Evolutionary conservation across 129 eudicot species (phyloP).

Genomic region (Pulicaria dysenterica): DNA sequence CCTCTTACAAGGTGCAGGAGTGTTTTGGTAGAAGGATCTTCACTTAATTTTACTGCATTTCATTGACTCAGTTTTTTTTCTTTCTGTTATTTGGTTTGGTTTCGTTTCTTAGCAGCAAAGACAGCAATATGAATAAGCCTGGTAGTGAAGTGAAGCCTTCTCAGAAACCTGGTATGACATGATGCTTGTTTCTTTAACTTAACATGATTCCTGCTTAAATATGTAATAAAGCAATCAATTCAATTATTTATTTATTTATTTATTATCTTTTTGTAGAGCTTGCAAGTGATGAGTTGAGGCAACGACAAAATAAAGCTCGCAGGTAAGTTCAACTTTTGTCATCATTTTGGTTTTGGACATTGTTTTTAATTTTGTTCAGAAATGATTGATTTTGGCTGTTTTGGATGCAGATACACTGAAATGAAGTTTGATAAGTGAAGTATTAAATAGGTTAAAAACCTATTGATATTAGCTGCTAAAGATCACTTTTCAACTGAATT

Average conservation of each 20-base stretch:
- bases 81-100: not conserved
- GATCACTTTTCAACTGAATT: constrained; percentile 39
- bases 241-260: too few relatives aligned
- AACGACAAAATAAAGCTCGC: constrained; percentile 80
- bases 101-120: constrained; percentile 58
- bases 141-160: constrained; percentile 57
- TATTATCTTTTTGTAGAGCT: constrained; percentile 46
- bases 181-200: constrained; percentile 4
- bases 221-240: not conserved
- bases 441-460: constrained; percentile 34
- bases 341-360: not conserved
- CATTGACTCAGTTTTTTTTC: not conserved
- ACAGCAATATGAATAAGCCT: constrained; percentile 47
- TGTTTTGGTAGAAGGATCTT: not conserved
- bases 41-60: not conserved
- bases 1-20: constrained; percentile 48
- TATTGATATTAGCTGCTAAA: constrained; percentile 46
- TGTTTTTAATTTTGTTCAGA: constrained; percentile 5
- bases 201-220: not conserved
- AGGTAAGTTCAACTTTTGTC: constrained; percentile 46
- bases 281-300: constrained; percentile 66
- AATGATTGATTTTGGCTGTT: not conserved
- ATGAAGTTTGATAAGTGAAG: constrained; percentile 94
- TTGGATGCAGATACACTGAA: constrained; percentile 80
- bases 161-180: constrained; percentile 71